A percentile compares a stretch with the other conserved stretches of the same genome.
Conservation (phyloP, 805 yeast species). For the Yarrowia deformans region DNA sequence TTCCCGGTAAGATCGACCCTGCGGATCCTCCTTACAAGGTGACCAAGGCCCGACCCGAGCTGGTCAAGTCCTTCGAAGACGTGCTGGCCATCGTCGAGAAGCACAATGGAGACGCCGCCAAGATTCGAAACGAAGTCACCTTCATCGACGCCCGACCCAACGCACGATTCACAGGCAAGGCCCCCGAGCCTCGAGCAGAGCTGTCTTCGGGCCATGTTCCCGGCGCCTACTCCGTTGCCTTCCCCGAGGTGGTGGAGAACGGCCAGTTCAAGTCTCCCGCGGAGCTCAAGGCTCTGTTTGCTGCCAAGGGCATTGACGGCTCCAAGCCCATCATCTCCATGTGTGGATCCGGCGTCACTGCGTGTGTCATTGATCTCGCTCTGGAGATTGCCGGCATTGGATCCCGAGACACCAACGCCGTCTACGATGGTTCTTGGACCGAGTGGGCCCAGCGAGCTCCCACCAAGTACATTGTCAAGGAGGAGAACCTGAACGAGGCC, state of each 20-base stretch:
- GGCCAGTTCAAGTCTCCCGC: conserved; percentile 57
- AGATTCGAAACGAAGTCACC: conserved; percentile 52
- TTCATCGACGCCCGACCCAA: conserved; percentile 83
- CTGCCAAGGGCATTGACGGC: conserved; percentile 53
- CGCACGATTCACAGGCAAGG: conserved; percentile 77
- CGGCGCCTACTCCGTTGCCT: conserved; percentile 79
- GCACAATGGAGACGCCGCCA: conserved; percentile 46
- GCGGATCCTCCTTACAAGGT: conserved; percentile 44
- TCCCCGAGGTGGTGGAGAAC: conserved; percentile 59
- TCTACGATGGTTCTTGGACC: conserved; percentile 73
- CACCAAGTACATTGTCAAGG: conserved; percentile 59
- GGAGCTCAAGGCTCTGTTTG: conserved; percentile 59
- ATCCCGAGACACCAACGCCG: conserved; percentile 42
- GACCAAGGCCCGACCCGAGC: conserved; percentile 53
- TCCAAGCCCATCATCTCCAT: conserved; percentile 76
- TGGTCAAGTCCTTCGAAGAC: conserved; percentile 72
- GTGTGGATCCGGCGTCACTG: conserved; percentile 98
- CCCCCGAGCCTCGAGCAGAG: conserved; percentile 90
- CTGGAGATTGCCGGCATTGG: conserved; percentile 51
- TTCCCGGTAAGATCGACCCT: conserved; percentile 58
- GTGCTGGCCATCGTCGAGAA: conserved; percentile 63
- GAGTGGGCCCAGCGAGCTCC: conserved; percentile 87
- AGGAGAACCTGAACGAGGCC: conserved; percentile 37
- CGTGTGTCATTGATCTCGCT: conserved; percentile 84
- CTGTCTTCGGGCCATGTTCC: conserved; percentile 90